Base-by-base conservation (phyloP, 2,329 filamentous ascomycete species). In the Fusarium austroafricanum region DNA sequence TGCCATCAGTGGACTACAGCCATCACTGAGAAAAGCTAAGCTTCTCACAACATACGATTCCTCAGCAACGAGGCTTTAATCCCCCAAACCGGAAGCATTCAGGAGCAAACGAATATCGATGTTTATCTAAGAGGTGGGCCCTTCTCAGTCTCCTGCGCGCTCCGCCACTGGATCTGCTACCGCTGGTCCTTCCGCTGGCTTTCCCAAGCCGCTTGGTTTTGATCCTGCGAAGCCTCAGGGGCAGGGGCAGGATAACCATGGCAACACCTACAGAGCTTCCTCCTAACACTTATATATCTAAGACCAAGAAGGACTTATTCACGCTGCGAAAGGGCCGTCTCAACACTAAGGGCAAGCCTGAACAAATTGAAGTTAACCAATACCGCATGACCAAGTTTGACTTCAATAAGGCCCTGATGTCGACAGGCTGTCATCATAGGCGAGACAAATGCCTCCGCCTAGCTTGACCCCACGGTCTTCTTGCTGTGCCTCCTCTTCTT, bases 341-440 rank as follows among this genome's bases (percentile, higher is more conserved):
- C 76, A 91, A 89, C 64, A 84, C 79, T 0, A 80, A 82, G 10
- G 90, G 89, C 3, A 86, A 84, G 63, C 75, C 82, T 0, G 83
- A 89, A 20, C 74, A 78, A 1, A 71, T 93, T 2, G 78, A 83
- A 1, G 80, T 97, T 35, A 98, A 98, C 76, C 89, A 93, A 12
- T 97, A 90, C 78, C 84, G 89, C 0, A 89, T 97, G 55, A 79
- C 77, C 0, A 79, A 82, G 11, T 87, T 89, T 37, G 75, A 80
- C 55, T 89, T 89, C 0, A n/a, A n/a, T n/a, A n/a, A n/a, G n/a
- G n/a, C n/a, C n/a, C n/a, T n/a, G n/a, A n/a, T n/a, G n/a, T n/a
- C n/a, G n/a, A n/a, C n/a, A n/a, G n/a, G n/a, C n/a, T n/a, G n/a
- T n/a, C n/a, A n/a, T n/a, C n/a, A n/a, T n/a, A n/a, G n/a, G n/a